A percentile compares a stretch with the other conserved stretches of the same genome.
These are phyloP conservation scores for Penicillium occitanis DNA, from an alignment of 2,329 filamentous ascomycete genomes.

Conservation along the genomic window DNA sequence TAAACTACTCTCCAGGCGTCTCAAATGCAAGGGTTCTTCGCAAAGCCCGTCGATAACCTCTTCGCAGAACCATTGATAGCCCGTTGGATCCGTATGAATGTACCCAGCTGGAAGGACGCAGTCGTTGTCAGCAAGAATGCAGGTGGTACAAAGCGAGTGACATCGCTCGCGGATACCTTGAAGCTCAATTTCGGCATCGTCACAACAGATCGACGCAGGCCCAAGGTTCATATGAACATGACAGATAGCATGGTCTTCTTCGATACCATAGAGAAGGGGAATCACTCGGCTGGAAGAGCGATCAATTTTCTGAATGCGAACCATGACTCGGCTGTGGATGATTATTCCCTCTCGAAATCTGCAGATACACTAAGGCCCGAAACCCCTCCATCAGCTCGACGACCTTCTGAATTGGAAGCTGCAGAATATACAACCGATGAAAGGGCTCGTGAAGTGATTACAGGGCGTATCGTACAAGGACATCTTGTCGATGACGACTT, in stretches of 20 bases:
- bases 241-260: slow-evolving; percentile 75
- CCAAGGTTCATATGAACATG: slow-evolving; percentile 58
- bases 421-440: slow-evolving; percentile 69
- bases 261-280: slow-evolving; percentile 56
- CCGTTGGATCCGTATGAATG: slow-evolving; percentile 89
- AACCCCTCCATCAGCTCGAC: slow-evolving; percentile 39
- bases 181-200: slow-evolving; percentile 98
- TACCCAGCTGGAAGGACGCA: slow-evolving; percentile 79
- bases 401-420: slow-evolving; percentile 46
- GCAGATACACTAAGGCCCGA: slow-evolving; percentile 37
- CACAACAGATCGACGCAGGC: slow-evolving; percentile 55
- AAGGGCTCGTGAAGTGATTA: slow-evolving; percentile 84
- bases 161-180: slow-evolving; percentile 88
- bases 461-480: slow-evolving; percentile 85
- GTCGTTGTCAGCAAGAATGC: slow-evolving; percentile 99
- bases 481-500: slow-evolving; percentile 94
- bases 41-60: slow-evolving; percentile 94
- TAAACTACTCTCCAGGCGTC: slow-evolving; percentile 55
- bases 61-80: slow-evolving; percentile 94
- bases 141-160: slow-evolving; percentile 94
- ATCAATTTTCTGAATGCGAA: neutral
- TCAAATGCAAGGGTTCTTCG: slow-evolving; percentile 99
- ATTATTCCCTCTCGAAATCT: slow-evolving; percentile 23
- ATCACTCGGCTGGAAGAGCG: slow-evolving; percentile 24
- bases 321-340: slow-evolving; percentile 20